Base-by-base conservation (phyloP, 257 asterid genomes). In the Solanum habrochaites region DNA sequence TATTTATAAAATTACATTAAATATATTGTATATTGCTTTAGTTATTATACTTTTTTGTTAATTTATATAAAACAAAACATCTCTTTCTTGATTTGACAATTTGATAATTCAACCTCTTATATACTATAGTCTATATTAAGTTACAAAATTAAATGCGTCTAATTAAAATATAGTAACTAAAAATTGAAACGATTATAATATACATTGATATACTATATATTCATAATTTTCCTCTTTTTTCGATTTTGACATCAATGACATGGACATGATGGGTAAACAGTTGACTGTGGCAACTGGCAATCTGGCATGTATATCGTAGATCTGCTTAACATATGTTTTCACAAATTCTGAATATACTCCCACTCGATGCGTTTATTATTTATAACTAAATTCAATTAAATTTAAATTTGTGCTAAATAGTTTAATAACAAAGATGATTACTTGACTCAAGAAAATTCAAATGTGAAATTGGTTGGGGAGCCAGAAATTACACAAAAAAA, bases 351-450 rank as follows among this genome's bases (percentile, higher is more conserved):
- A 6, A 37, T 43, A 12, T 45, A 43, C 4, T 49, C 58, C 6
- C 21, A 49, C 8, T 49, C 8, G 1, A 49, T 15, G 58, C 0
- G 8, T 49, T 49, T 49, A 16, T 6, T 52, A 52, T 52, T 52
- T 1, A 52, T 52, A 52, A 2, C 6, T 5, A 2, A 16, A 1
- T 14, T 0, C 6, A 0, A 16, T 52, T 16, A 52, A 52, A 52
- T 52, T 52, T 6, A 52, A 0, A 15, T 49, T 52, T 52, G 23
- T 0, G 1, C 3, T 15, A 0, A 16, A 49, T 16, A 49, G 3
- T 6, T 16, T 49, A 0, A 0, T 49, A 16, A 52, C 2, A 16
- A 16, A 52, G 9, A 52, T 0, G 23, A 16, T 0, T 15, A 14
- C 23, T 49, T 49, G 15, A 52, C 23, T 0, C 23, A 6, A 52